A percentile compares a stretch with the other conserved stretches of the same genome.
These are phyloP conservation scores for Skeletonema marinoi DNA, from an alignment of 108 stramenopile species.

Conservation along the genomic window DNA sequence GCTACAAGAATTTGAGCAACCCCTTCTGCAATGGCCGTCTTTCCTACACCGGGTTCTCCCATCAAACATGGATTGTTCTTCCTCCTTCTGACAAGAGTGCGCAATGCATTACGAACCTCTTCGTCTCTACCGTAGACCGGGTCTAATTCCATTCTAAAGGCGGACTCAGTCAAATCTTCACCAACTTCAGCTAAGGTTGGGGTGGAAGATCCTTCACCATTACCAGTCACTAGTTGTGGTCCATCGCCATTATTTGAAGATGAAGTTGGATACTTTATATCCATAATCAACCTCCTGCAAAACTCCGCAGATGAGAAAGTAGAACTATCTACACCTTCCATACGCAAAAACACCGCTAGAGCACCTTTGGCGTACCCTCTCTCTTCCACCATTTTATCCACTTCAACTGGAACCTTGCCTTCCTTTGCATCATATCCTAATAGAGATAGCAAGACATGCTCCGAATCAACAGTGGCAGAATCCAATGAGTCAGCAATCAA, in stretches of 20 bases:
- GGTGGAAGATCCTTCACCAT: slow-evolving; percentile 35
- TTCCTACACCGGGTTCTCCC: slow-evolving; percentile 98
- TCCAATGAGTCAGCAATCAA: slow-evolving; percentile 64
- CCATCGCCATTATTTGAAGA: slow-evolving; percentile 22
- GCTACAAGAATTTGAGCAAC: slow-evolving; percentile 90
- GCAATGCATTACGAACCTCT: slow-evolving; percentile 95
- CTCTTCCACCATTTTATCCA: slow-evolving; percentile 36
- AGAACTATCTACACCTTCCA: slow-evolving; percentile 56
- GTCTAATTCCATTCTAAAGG: slow-evolving; percentile 81
- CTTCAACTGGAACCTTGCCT: slow-evolving; percentile 37
- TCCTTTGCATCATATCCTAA: slow-evolving; percentile 55
- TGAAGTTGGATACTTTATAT: slow-evolving; percentile 50
- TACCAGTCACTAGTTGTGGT: slow-evolving; percentile 61
- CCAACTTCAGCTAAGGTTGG: slow-evolving; percentile 76
- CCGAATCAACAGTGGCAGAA: slow-evolving; percentile 51
- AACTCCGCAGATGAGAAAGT: slow-evolving; percentile 60
- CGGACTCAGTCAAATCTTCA: slow-evolving; percentile 92
- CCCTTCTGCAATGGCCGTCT: slow-evolving; percentile 98
- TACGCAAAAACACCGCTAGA: slow-evolving; percentile 59
- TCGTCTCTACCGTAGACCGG: slow-evolving; percentile 99
- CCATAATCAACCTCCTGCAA: slow-evolving; percentile 63
- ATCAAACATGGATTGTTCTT: slow-evolving; percentile 99
- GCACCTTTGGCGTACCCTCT: slow-evolving; percentile 52
- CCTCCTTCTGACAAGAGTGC: slow-evolving; percentile 93
- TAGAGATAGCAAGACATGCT: slow-evolving; percentile 73